Evolutionary conservation across 306 rosid species (phyloP), one percentile per base, ranked within the genome.

Genomic region (Sophora flavescens): DNA sequence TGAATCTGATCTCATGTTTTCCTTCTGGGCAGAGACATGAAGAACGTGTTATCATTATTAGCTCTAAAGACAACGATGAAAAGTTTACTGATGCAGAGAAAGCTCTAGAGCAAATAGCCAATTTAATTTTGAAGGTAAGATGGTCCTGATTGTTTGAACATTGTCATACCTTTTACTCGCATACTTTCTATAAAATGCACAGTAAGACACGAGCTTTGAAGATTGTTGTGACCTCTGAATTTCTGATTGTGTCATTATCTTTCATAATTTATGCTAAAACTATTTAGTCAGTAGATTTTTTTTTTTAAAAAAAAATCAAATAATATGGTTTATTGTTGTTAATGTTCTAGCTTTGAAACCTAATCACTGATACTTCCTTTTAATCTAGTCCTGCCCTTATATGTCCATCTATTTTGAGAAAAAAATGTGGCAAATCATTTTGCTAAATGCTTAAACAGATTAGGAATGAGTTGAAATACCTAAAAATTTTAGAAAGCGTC

Each of bases 11-110:
- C 26, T 64, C 78, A 51, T 74, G 60, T 26, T 65, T 81, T 84
- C 51, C 70, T 63, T 70, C 14, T 82, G 72, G 76, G 86, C 87
- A 94, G 98, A 86, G 94, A 57, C 89, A 94, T 63, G 98, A 94
- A 85, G 98, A 94, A 73, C 93, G 98, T 35, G 98, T 94, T 78
- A 91, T 94, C 77, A 91, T 94, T 68, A 86, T 91, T 79, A 94
- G 97, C 70, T 91, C 97, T 4, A 91, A 90, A 84, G 91, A 90
- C 57, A 76, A 76, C 64, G 97, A 90, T 66, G 88, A 85, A 62
- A 54, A 47, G 45, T 80, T 89, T 72, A 84, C 93, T 41, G 97
- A 90, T 68, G 98, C 97, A 12, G 97, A 94, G 86, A 91, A 86
- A 82, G 97, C 97, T 39, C 88, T 94, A 8, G 88, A 85, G 79